Evolutionary conservation across 2,329 filamentous ascomycete genomes (phyloP).

Genomic region (Ascochyta pisi): DNA sequence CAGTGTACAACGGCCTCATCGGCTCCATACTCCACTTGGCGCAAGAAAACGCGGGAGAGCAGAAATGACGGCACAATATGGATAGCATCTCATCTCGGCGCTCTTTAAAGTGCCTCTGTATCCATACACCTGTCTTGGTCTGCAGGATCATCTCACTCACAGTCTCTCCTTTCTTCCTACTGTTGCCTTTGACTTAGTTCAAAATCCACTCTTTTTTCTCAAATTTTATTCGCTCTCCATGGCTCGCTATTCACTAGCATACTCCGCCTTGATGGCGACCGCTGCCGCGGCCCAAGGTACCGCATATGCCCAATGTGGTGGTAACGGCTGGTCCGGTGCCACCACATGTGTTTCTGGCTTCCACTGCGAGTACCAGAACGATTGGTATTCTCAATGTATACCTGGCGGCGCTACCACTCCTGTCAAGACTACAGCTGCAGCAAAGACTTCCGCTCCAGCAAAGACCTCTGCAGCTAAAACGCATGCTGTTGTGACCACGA

Average conservation of each 20-base stretch:
- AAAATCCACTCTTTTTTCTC: background rate
- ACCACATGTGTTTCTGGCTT: slow-evolving; percentile 46
- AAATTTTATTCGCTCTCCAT: background rate
- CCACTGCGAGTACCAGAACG: slow-evolving; percentile 47
- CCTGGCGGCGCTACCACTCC: slow-evolving; percentile 3
- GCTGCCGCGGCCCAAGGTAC: background rate
- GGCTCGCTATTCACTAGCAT: slow-evolving; percentile 1
- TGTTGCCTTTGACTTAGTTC: background rate
- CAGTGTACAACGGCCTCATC: too few species aligned
- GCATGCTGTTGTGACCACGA: background rate
- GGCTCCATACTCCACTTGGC: too few species aligned
- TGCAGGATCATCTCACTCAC: background rate
- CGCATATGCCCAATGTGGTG: slow-evolving; percentile 50
- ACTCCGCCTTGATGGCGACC: slow-evolving; percentile 8
- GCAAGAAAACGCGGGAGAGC: too few species aligned
- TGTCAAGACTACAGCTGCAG: background rate
- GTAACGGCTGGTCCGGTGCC: slow-evolving; percentile 48
- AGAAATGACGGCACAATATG: too few species aligned
- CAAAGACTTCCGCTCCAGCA: background rate
- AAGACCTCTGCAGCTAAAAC: slow-evolving; percentile 1
- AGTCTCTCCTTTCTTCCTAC: background rate
- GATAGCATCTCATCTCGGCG: too few species aligned
- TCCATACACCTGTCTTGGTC: too few species aligned
- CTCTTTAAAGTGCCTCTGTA: too few species aligned
- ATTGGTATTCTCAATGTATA: slow-evolving; percentile 54